A percentile compares a stretch with the other conserved stretches of the same genome.
Evolutionary conservation across 1,139 yeast genomes (phyloP).

Genomic region (Hyphopichia burtonii): DNA sequence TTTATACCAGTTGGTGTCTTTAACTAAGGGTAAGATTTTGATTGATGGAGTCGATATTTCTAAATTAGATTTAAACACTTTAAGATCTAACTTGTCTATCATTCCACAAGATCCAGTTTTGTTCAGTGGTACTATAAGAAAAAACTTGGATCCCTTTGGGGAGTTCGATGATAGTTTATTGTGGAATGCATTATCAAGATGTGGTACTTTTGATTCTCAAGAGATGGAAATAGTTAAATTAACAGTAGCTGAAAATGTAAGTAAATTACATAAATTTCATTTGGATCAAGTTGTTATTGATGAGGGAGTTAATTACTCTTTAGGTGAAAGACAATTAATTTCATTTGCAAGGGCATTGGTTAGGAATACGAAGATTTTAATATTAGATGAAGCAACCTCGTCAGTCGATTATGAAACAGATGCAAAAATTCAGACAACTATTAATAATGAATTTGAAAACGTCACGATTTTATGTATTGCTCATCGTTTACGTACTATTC

Average conservation of each 20-base stretch:
- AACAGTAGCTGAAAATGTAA: constrained; percentile 2
- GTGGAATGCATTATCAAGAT: constrained; percentile 35
- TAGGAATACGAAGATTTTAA: constrained; percentile 46
- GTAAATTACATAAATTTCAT: constrained; percentile 38
- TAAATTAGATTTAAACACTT: constrained; percentile 34
- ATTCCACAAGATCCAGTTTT: constrained; percentile 22
- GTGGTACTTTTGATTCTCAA: constrained; percentile 28
- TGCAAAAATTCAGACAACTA: constrained; percentile 44
- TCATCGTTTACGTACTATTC: constrained; percentile 39
- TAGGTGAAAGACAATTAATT: constrained; percentile 55
- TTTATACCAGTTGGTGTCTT: constrained; percentile 49
- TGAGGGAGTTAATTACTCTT: constrained; percentile 51
- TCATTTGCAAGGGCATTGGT: constrained; percentile 56
- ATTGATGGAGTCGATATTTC: constrained; percentile 54
- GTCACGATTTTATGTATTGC: constrained; percentile 45
- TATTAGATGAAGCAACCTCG: constrained; percentile 57
- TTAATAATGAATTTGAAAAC: constrained; percentile 29
- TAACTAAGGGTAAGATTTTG: constrained; percentile 39
- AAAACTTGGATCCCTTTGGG: constrained; percentile 16
- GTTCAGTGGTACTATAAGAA: constrained; percentile 16
- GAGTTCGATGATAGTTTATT: constrained; percentile 16
- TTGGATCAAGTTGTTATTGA: constrained; percentile 52
- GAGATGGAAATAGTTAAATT: too few species aligned
- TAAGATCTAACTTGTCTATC: constrained; percentile 14
- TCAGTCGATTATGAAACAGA: constrained; percentile 59